Base-by-base conservation (phyloP, 108 stramenopile species). In the Nitzschia putrida region DNA sequence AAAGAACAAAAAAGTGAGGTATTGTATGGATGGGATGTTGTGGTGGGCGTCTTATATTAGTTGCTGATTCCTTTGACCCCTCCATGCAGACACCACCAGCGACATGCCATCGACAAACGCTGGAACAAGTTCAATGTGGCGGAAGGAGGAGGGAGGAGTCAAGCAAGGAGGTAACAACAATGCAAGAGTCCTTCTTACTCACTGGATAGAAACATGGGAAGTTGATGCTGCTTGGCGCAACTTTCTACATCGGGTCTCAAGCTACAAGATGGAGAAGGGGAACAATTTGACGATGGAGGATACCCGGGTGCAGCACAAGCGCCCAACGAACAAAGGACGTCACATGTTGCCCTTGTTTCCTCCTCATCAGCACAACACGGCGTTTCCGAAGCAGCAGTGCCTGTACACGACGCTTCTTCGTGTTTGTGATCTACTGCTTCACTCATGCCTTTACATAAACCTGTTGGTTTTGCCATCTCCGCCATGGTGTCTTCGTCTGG, bases 161-260 rank as follows among this genome's bases (percentile, higher is more conserved):
- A 34, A 34, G n/a, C 29, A 34, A 4, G 4, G 29, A 4, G 2
- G 55, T 7, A 8, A 21, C 22, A 25, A 7, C 22, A 4, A 2
- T 49, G 47, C 3, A 49, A 16, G 3, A 26, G 22, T 16, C 22
- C 16, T 25, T 56, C 3, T 7, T 21, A 88, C 88, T 79, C 63
- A 88, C 88, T 88, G 42, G 66, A 74, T 10, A 89, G 82, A 70
- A 89, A 89, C 74, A 89, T 66, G 20, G 88, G 88, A 52, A 89
- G 72, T 53, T 86, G 85, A 60, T 83, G 79, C 61, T 89, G 83
- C 57, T 84, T 84, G 18, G 79, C 68, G 64, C 73, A 78, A 13
- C 68, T 50, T 50, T 74, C 74, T 34, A 12, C 23, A 13, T 55
- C 71, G 12, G 53, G 42, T 24, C 57, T 16, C 39, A 39, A 38